Evolutionary conservation across 2,329 filamentous ascomycete genomes (phyloP).

Genomic region (Teratosphaeria pseudoeucalypti): DNA sequence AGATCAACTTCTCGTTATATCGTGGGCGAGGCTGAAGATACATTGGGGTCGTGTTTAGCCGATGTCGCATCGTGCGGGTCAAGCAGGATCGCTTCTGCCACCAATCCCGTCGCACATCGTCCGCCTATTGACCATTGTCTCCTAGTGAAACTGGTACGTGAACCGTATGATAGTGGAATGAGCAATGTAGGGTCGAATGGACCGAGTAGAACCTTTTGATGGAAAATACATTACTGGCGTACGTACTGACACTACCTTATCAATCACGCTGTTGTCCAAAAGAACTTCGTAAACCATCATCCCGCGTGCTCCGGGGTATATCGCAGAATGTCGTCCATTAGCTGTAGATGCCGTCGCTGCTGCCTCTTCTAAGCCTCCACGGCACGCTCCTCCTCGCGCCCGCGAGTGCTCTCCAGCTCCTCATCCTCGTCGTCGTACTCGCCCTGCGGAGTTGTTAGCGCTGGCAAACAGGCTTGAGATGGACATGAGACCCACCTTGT

Average conservation of each 20-base stretch:
- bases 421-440: constrained; percentile 58
- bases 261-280: background rate
- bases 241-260: background rate
- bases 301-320: constrained; percentile 6
- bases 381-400: constrained; percentile 37
- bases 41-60: background rate
- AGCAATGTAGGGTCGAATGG: background rate
- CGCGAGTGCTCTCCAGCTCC: constrained; percentile 45
- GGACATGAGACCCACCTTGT: constrained; percentile 26
- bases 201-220: background rate
- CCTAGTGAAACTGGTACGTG: no score
- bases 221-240: background rate
- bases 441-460: constrained; percentile 33
- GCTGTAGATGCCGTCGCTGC: background rate
- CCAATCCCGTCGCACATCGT: background rate
- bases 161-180: background rate
- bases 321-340: background rate
- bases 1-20: no score
- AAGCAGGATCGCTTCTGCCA: background rate
- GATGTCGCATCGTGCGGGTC: background rate
- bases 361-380: constrained; percentile 1
- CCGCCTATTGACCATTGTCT: background rate
- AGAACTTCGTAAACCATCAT: background rate
- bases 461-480: background rate
- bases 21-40: background rate